A percentile compares a stretch with the other conserved stretches of the same genome.
Evolutionary conservation across 2,329 filamentous ascomycete genomes (phyloP).

Genomic region (Alternaria longipes): DNA sequence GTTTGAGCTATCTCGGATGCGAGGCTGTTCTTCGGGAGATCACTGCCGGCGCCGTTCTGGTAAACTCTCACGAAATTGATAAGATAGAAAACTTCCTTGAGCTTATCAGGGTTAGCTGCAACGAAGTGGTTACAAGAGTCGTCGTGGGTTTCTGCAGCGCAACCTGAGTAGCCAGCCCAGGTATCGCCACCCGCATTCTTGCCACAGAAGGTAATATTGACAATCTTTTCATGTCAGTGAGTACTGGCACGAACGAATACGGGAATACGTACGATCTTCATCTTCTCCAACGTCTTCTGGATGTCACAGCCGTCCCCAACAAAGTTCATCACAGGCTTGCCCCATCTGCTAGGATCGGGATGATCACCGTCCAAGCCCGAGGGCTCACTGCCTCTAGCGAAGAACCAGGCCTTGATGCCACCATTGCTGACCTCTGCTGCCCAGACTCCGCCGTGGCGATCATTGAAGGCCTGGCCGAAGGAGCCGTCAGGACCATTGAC

Average conservation of each 20-base stretch:
- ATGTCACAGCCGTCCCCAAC: conserved; percentile 57
- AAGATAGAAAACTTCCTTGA: conserved; percentile 33
- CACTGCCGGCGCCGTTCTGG: background rate
- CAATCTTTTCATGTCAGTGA: conserved; percentile 33
- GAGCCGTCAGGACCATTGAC: conserved; percentile 19
- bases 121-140: conserved; percentile 46
- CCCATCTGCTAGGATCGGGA: conserved; percentile 59
- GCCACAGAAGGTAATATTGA: conserved; percentile 62
- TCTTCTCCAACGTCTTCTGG: conserved; percentile 25
- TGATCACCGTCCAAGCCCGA: conserved; percentile 53
- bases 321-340: conserved; percentile 43
- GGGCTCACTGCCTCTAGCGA: conserved; percentile 57
- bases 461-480: conserved; percentile 48
- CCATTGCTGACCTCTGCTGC: conserved; percentile 59
- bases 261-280: conserved; percentile 24
- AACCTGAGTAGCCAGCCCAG: conserved; percentile 57
- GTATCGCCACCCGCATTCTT: conserved; percentile 45
- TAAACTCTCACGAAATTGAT: conserved; percentile 28
- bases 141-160: conserved; percentile 53
- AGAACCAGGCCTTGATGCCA: conserved; percentile 63
- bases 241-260: background rate
- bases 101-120: conserved; percentile 26
- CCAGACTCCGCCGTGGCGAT: conserved; percentile 55
- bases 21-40: background rate
- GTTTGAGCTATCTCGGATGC: background rate